Evolutionary conservation across 2,329 filamentous ascomycete species (phyloP), one percentile per base, ranked within the genome.

Genomic region (Phoma sp.): DNA sequence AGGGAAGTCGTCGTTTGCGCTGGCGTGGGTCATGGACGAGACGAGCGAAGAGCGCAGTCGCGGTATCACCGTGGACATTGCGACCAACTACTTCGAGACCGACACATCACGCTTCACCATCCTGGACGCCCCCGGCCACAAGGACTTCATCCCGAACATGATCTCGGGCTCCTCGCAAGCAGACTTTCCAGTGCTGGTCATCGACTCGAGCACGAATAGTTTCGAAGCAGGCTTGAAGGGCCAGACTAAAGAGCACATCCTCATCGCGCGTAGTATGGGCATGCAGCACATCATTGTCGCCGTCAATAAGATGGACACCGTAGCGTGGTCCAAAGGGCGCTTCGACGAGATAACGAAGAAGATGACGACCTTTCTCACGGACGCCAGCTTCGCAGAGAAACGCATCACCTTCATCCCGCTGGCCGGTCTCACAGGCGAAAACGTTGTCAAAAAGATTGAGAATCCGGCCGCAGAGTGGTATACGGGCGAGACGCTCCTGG

Each of bases 81-180:
- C 95, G 8, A 96, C 90, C 17, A 96, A 96, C 72, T 88, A 92
- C 61, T 99, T 99, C 70, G 91, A 96, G 71, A 99, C 96, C 0
- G 87, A 91, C 1, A 89, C 84, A 46, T 95, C 92, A 0, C 85
- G 84, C 10, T 98, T 98, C 70, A 98, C 95, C 1, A 96, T 99
- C 40, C 82, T 99, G 4, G 95, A 99, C 73, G 94, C 95, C 0
- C 95, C 95, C 0, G 95, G 95, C 0, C 95, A 99, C 75, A 85
- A 88, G 57, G 95, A 99, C 73, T 99, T 98, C 71, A 92, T 99
- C 19, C 95, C 95, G 0, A 99, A 97, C 74, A 99, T 99, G 95
- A 97, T 99, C 73, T 94, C 94, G 2, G 95, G 95, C 13, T 92
- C 94, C 3, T 95, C 91, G 55, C 94, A 97, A 76, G 96, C 95